phyloP scores from a whole-genome alignment of 2,329 filamentous ascomycete genomes.

The Colletotrichum chrysophilum region DNA sequence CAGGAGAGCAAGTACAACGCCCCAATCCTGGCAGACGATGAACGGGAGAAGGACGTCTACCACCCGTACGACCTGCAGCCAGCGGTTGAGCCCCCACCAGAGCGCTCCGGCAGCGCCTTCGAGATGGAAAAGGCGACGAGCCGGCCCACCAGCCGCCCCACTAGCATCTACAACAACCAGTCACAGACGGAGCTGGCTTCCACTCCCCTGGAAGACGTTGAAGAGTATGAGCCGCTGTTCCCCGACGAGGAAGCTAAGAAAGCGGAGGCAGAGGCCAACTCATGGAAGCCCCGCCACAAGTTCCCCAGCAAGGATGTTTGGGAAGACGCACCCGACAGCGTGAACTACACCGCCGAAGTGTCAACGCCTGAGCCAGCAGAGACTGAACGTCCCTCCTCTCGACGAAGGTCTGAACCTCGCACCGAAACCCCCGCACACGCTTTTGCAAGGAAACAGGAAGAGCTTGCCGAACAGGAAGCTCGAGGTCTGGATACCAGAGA shows the following conservation, averaged over 20 bases:
- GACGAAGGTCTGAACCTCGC: slow-evolving; percentile 28
- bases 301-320: slow-evolving; percentile 97
- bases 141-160: slow-evolving; percentile 68
- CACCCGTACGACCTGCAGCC: slow-evolving; percentile 74
- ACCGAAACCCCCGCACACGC: slow-evolving; percentile 61
- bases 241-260: slow-evolving; percentile 67
- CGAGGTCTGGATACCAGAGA: slow-evolving; percentile 52
- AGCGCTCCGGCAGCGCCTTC: slow-evolving; percentile 65
- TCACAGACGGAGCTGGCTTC: slow-evolving; percentile 58
- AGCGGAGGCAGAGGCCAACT: slow-evolving; percentile 43
- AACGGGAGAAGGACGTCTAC: slow-evolving; percentile 74
- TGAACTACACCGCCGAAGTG: slow-evolving; percentile 80
- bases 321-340: slow-evolving; percentile 92
- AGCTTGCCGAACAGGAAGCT: slow-evolving; percentile 64
- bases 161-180: slow-evolving; percentile 64
- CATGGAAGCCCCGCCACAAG: slow-evolving; percentile 63
- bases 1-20: slow-evolving; percentile 59
- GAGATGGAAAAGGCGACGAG: slow-evolving; percentile 64
- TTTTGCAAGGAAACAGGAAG: slow-evolving; percentile 71
- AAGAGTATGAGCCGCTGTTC: slow-evolving; percentile 95
- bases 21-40: slow-evolving; percentile 89
- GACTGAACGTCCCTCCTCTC: slow-evolving; percentile 41
- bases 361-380: slow-evolving; percentile 71
- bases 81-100: slow-evolving; percentile 77
- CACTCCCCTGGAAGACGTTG: slow-evolving; percentile 83